Percentiles rank a stretch among this genome's conserved stretches.
Evolutionary conservation across 2,329 filamentous ascomycete species (phyloP).

Genomic region (Coniochaeta prunicola): DNA sequence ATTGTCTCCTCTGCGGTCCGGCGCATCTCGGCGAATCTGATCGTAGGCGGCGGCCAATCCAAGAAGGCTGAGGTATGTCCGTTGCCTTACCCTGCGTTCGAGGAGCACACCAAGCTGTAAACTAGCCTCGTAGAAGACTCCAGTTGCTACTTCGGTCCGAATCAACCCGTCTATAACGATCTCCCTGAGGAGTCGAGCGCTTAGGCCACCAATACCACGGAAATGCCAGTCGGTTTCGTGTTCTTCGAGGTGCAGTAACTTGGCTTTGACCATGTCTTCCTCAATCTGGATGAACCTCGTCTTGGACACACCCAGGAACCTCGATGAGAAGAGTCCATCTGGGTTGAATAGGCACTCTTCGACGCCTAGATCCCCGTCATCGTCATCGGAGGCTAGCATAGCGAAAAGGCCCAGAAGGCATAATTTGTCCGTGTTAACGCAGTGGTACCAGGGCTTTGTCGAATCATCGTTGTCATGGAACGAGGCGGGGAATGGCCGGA

Average conservation of each 20-base stretch:
- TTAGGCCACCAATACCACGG: neutral
- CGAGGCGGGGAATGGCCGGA: neutral
- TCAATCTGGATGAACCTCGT: neutral
- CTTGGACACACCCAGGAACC: too few relatives aligned
- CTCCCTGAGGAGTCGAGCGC: neutral
- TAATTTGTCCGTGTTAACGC: neutral
- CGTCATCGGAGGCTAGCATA: neutral
- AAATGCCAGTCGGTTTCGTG: neutral
- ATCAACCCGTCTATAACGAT: neutral
- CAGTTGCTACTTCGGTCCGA: neutral
- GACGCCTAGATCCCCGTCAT: neutral
- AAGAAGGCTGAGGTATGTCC: neutral
- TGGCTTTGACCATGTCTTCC: neutral
- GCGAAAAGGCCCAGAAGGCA: neutral
- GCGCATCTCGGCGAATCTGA: neutral
- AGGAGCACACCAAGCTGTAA: neutral
- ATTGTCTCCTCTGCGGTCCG: neutral
- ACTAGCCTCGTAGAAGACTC: neutral
- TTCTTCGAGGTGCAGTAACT: neutral
- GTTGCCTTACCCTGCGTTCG: too few relatives aligned
- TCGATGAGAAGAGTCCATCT: too few relatives aligned
- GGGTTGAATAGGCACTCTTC: neutral
- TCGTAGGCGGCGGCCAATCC: neutral
- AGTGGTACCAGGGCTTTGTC: neutral
- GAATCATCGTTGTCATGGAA: neutral